phyloP scores from a whole-genome alignment of 1,284 basidiomycete genomes.

The Cryptococcus jaspeensis region DNA sequence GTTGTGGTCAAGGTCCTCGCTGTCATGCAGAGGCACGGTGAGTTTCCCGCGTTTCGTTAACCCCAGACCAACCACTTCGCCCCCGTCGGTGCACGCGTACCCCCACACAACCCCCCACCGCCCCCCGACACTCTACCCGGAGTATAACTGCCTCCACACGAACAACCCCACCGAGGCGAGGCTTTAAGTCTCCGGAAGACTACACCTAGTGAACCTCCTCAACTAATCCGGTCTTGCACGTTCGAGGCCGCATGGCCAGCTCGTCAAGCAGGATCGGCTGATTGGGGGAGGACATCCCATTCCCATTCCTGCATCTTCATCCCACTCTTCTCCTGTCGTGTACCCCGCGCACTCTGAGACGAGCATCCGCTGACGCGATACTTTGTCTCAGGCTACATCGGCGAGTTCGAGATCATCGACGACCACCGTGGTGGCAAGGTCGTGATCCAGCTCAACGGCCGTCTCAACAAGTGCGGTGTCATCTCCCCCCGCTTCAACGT shows the following conservation, averaged over 20 bases:
- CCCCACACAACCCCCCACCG: conserved; percentile 52
- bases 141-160: conserved; percentile 53
- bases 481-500: conserved; percentile 99
- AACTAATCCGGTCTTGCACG: conserved; percentile 30
- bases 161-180: conserved; percentile 47
- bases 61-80: neutral
- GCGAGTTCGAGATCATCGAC: conserved; percentile 99
- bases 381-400: conserved; percentile 78
- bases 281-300: conserved; percentile 44
- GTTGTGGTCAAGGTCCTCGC: conserved; percentile 93
- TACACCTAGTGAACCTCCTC: conserved; percentile 19
- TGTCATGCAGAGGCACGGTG: conserved; percentile 97
- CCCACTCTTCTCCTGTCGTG: neutral
- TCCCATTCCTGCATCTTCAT: neutral
- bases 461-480: conserved; percentile 97
- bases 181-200: conserved; percentile 54
- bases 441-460: conserved; percentile 96
- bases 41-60: conserved; percentile 44
- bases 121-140: conserved; percentile 32
- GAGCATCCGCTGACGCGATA: conserved; percentile 5
- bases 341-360: neutral
- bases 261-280: conserved; percentile 27
- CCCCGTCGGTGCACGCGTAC: neutral
- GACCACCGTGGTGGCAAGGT: conserved; percentile 99
- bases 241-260: conserved; percentile 50